Percentiles rank a stretch among this genome's conserved stretches.
phyloP scores from a whole-genome alignment of 2,329 filamentous ascomycete genomes.

The Sporothrix dimorphospora region DNA sequence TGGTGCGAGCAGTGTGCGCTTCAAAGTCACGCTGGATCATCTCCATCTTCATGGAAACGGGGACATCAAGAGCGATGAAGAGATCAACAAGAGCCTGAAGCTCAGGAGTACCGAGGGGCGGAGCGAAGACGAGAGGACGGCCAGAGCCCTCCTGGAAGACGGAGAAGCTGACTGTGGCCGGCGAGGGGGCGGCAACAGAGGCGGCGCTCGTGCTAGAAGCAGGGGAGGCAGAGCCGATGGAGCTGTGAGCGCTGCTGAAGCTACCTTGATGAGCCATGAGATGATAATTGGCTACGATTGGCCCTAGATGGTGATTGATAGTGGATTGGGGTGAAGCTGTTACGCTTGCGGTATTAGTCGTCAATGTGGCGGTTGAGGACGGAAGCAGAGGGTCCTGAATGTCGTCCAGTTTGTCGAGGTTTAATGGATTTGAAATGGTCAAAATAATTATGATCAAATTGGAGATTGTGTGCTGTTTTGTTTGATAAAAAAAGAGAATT shows the following conservation, averaged over 20 bases:
- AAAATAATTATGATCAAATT: not conserved
- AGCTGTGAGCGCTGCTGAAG: conserved; percentile 29
- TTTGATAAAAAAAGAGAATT: not conserved
- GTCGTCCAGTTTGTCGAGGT: not conserved
- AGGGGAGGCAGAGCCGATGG: conserved; percentile 27
- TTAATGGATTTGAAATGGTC: not conserved
- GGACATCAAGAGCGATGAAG: conserved; percentile 52
- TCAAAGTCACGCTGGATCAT: conserved; percentile 35
- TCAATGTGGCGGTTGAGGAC: not conserved
- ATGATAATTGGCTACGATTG: not conserved
- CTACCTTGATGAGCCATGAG: conserved; percentile 30
- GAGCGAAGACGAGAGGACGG: conserved; percentile 64
- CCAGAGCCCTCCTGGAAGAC: conserved; percentile 63
- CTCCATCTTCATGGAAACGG: conserved; percentile 52
- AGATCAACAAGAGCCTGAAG: conserved; percentile 63
- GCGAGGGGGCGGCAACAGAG: conserved; percentile 11
- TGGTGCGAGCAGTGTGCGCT: conserved; percentile 49
- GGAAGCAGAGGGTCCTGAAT: not conserved
- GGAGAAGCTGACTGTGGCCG: conserved; percentile 50
- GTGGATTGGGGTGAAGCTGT: not conserved
- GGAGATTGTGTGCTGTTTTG: not conserved
- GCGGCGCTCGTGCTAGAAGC: conserved; percentile 27
- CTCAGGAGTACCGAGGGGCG: conserved; percentile 65
- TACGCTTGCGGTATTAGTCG: not conserved
- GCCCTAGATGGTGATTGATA: conserved; percentile 5